Percentiles rank a stretch among this genome's conserved stretches.
phyloP scores from a whole-genome alignment of 2,329 filamentous ascomycete species.

The Fusarium sp. region DNA sequence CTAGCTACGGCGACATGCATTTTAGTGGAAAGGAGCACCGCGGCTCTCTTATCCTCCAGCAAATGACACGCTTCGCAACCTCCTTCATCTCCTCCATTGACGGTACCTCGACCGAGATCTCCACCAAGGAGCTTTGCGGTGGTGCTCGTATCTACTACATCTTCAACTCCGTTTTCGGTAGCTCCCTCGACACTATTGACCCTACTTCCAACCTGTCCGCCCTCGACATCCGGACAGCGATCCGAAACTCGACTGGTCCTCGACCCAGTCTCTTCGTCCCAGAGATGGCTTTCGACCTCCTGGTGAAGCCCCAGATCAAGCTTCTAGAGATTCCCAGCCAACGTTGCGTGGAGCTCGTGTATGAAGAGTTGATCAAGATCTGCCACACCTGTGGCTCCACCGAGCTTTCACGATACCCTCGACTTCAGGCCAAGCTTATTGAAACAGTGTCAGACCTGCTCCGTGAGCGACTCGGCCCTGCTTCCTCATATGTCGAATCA shows the following conservation, averaged over 20 bases:
- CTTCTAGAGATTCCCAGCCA: slow-evolving; percentile 94
- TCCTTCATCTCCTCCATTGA: slow-evolving; percentile 99
- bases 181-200: slow-evolving; percentile 95
- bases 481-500: slow-evolving; percentile 93
- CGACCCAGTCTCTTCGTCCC: slow-evolving; percentile 96
- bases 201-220: slow-evolving; percentile 96
- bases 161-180: slow-evolving; percentile 98
- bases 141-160: slow-evolving; percentile 98
- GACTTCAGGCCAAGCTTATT: slow-evolving; percentile 95
- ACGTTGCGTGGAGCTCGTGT: slow-evolving; percentile 96
- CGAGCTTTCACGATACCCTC: slow-evolving; percentile 91
- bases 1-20: slow-evolving; percentile 97
- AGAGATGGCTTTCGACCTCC: slow-evolving; percentile 95
- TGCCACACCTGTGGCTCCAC: slow-evolving; percentile 98
- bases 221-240: slow-evolving; percentile 95
- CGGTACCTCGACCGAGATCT: slow-evolving; percentile 98
- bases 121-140: slow-evolving; percentile 96
- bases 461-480: slow-evolving; percentile 90
- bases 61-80: slow-evolving; percentile 98
- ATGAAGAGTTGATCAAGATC: slow-evolving; percentile 99
- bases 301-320: slow-evolving; percentile 99
- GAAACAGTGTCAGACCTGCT: slow-evolving; percentile 97
- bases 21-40: slow-evolving; percentile 98
- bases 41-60: slow-evolving; percentile 92
- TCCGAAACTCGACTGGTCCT: slow-evolving; percentile 97